Evolutionary conservation across 805 yeast species (phyloP).

Genomic region (Candida silvicultrix): DNA sequence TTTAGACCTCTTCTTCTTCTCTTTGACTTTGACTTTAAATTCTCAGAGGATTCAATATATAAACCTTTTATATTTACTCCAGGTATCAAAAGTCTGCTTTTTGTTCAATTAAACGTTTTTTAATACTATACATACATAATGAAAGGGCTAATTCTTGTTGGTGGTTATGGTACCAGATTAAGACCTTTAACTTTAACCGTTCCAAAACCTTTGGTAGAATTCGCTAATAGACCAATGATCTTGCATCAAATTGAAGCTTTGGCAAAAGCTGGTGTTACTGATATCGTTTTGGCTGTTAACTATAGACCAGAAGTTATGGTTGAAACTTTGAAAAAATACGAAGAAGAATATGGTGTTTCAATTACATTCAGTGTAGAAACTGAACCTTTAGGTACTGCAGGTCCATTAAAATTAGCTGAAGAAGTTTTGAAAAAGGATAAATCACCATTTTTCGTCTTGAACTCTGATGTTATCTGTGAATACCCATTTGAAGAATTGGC

Average conservation of each 20-base stretch:
- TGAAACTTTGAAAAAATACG: conserved; percentile 88
- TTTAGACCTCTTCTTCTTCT: no score
- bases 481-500: conserved; percentile 94
- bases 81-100: no score
- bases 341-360: conserved; percentile 86
- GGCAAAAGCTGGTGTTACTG: conserved; percentile 98
- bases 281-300: conserved; percentile 96
- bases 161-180: conserved; percentile 99
- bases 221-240: conserved; percentile 99
- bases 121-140: conserved; percentile 28
- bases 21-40: no score
- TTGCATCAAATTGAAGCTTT: conserved; percentile 97
- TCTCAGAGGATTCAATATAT: neutral
- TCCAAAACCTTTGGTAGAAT: conserved; percentile 96
- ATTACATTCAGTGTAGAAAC: conserved; percentile 98
- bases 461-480: conserved; percentile 98
- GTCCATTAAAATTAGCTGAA: conserved; percentile 97
- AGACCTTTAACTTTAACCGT: conserved; percentile 94
- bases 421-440: conserved; percentile 88
- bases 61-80: no score
- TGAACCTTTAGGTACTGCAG: conserved; percentile 99
- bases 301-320: conserved; percentile 99
- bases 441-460: conserved; percentile 94
- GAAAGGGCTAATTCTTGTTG: conserved; percentile 97
- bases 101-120: neutral